Evolutionary conservation across 345 rosid species (phyloP).

Genomic region (Crucihimalaya himalaica): DNA sequence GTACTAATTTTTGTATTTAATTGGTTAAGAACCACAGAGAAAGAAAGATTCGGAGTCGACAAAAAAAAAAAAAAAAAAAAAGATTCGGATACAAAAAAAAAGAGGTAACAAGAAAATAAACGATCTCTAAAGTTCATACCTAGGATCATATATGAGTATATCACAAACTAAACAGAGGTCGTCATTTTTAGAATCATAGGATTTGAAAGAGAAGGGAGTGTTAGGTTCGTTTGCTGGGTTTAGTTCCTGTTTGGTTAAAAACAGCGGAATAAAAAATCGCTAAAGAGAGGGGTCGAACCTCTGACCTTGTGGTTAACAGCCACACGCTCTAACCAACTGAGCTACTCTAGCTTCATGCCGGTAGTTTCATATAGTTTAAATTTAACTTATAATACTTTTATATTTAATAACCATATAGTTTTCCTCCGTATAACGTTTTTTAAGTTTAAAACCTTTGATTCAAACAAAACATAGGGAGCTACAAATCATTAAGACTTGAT

Average conservation of each 20-base stretch:
- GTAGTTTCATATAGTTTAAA: too few relatives aligned
- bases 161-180: too few relatives aligned
- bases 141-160: too few relatives aligned
- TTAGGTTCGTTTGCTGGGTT: neutral
- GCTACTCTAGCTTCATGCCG: slow-evolving; percentile 80
- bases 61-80: neutral
- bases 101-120: neutral
- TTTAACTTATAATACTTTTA: too few relatives aligned
- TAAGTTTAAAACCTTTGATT: too few relatives aligned
- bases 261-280: slow-evolving; percentile 11
- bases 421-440: too few relatives aligned
- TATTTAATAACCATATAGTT: too few relatives aligned
- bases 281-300: slow-evolving; percentile 83
- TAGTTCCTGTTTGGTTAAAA: neutral
- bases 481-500: too few relatives aligned
- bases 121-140: neutral
- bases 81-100: neutral
- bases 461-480: too few relatives aligned
- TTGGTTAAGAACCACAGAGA: neutral
- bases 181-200: too few relatives aligned
- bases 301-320: slow-evolving; percentile 95
- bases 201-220: neutral
- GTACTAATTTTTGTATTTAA: neutral
- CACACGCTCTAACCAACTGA: slow-evolving; percentile 95
- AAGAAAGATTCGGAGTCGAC: neutral